Percentiles rank a stretch among this genome's conserved stretches.
Evolutionary conservation across 768 basidiomycete genomes (phyloP).

Genomic region (Lentinula lateritia): DNA sequence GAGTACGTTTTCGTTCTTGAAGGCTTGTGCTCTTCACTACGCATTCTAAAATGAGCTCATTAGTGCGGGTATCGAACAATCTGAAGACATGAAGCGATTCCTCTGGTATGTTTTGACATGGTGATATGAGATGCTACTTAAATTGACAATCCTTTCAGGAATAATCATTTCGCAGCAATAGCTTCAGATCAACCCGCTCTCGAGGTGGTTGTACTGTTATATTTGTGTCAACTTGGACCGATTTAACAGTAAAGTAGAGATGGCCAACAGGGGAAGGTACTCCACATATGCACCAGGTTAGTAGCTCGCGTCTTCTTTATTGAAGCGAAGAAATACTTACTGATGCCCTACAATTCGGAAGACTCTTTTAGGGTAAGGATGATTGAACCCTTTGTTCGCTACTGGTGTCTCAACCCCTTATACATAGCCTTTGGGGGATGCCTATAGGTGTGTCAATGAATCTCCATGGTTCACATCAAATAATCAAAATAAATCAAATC

Average conservation of each 20-base stretch:
- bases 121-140: not conserved
- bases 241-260: conserved; percentile 26
- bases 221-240: not conserved
- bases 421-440: conserved; percentile 61
- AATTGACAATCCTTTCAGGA: conserved; percentile 32
- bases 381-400: not conserved
- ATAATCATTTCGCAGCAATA: conserved; percentile 68
- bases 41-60: not conserved
- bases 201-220: conserved; percentile 34
- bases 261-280: conserved; percentile 47
- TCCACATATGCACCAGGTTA: conserved; percentile 51
- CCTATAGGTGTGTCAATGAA: conserved; percentile 46
- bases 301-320: conserved; percentile 9
- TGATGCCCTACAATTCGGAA: conserved; percentile 15
- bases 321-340: not conserved
- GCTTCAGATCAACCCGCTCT: conserved; percentile 65
- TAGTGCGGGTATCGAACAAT: conserved; percentile 65
- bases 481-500: not conserved
- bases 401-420: not conserved
- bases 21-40: not conserved
- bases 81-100: conserved; percentile 67
- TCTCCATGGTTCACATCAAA: not conserved
- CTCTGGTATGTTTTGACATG: conserved; percentile 42
- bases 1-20: conserved; percentile 14
- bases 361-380: conserved; percentile 55